These are phyloP conservation scores for Poa annua DNA, from an alignment of 176 grass and related monocot genomes.

Conservation along the genomic window DNA sequence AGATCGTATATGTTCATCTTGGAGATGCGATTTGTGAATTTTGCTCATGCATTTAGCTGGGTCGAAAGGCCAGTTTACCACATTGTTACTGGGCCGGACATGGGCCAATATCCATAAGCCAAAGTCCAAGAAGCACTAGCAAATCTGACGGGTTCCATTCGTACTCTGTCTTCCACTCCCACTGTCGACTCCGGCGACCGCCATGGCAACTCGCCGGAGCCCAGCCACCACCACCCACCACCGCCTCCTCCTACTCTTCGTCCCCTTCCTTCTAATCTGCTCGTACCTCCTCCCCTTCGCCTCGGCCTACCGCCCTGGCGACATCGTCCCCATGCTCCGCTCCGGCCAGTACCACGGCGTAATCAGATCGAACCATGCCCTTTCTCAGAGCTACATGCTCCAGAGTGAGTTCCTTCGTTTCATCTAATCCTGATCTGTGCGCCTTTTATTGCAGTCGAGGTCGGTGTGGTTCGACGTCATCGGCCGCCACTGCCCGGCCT, in stretches of 20 bases:
- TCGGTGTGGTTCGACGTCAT: constrained; percentile 88
- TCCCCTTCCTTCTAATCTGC: constrained; percentile 41
- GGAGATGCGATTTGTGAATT: too few relatives aligned
- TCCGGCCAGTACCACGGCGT: constrained; percentile 93
- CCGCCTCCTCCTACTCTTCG: background rate
- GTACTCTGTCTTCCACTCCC: constrained; percentile 10
- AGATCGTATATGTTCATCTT: too few relatives aligned
- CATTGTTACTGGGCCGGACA: background rate
- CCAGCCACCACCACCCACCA: background rate
- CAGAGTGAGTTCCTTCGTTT: background rate
- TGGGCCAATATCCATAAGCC: background rate
- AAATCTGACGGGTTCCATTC: constrained; percentile 35
- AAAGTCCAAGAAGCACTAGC: constrained; percentile 36
- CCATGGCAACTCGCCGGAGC: constrained; percentile 61
- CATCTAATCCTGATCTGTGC: constrained; percentile 44
- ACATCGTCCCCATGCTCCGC: constrained; percentile 86
- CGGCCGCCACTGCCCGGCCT: constrained; percentile 82
- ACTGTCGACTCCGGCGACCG: constrained; percentile 44
- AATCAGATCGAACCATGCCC: constrained; percentile 32
- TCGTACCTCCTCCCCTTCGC: constrained; percentile 33
- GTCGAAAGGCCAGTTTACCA: background rate
- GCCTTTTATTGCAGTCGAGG: constrained; percentile 62
- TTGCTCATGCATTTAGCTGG: background rate
- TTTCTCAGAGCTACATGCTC: background rate
- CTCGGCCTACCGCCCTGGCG: constrained; percentile 73